Base-by-base conservation (phyloP, 1,284 basidiomycete genomes). In the Papiliotrema fonsecae region DNA sequence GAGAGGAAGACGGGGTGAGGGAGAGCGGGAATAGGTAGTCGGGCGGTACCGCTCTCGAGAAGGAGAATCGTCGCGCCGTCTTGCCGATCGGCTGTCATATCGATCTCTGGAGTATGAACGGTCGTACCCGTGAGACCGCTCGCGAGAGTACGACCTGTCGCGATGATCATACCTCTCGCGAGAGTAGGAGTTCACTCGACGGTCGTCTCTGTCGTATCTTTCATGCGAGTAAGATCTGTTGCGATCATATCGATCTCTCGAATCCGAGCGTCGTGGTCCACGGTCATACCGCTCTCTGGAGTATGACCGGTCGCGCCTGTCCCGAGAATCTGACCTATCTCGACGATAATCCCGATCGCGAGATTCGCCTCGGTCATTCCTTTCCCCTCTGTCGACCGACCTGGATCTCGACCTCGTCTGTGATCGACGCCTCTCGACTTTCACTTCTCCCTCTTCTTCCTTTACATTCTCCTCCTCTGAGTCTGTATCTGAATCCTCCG, bases 381-480 rank as follows among this genome's bases (percentile, higher is more conserved):
- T n/a, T 28, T 52, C 35, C 19, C 36, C 32, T 28, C 42, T 45
- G 22, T 40, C 31, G 34, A 53, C 32, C 40, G 21, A 34, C 16
- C 51, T 51, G 42, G 42, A 56, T 39, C 56, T 47, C 26, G 56
- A 48, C 36, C 51, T 51, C 28, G 57, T 26, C 34, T 51, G 47
- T 21, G 53, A 49, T 18, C 40, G 45, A 22, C 52, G 47, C 37
- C 53, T 18, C n/a, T 61, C 53, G 19, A 52, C 43, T 18, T 45
- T 24, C 25, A 54, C 62, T 37, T 57, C 59, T 18, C 54, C 56
- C 18, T 59, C 55, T 7, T 47, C 56, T 26, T 67, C 65, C 57
- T 82, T 80, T 19, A 82, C 82, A 32, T 78, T 83, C 68, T 94
- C 96, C 36, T 89, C 87, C 7, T 85, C 89, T 1, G 82, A 87